Base-by-base conservation (phyloP, 805 yeast species). In the Kodamaea leandrae region DNA sequence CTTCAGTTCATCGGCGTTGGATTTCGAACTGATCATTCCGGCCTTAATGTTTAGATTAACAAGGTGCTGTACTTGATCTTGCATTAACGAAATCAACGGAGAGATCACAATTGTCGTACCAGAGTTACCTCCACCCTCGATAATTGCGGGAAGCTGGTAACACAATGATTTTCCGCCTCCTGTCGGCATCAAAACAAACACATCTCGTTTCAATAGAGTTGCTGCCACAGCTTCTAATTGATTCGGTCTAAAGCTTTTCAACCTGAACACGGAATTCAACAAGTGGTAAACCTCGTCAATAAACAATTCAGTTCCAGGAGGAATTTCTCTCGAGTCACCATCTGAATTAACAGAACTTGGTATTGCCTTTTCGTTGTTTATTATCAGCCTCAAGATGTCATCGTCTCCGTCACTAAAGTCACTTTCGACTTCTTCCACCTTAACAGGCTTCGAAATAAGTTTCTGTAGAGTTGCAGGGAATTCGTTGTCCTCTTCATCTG, bases 161-260 rank as follows among this genome's bases (percentile, higher is more conserved):
- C 99, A 93, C 21, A 93, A 64, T 0, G 98, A 90, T 58, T 93
- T 93, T 37, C 99, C 99, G 37, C 99, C 99, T 27, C 99, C 99
- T 0, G 99, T 93, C 0, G 99, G 99, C 96, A 93, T 91, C 52
- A 93, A 69, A 2, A 93, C 97, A 64, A 93, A 88, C 0, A 86
- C 96, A 60, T 93, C 99, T 32, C 76, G 73, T 1, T 96, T 96
- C 4, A 75, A 58, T 21, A 82, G 55, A 21, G 86, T 82, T 1
- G 95, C 82, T 52, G 83, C 80, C 4, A 93, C 77, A 0, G 97
- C 98, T 41, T 87, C 93, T 26, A 83, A 63, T 57, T 93, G 99
- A 58, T 91, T 86, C 4, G 80, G 76, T 42, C 99, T 72, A 60
- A 93, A 93, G 1, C 74, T 70, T 3, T 64, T 55, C 24, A 93